Percentiles rank a stretch among this genome's conserved stretches.
Evolutionary conservation across 805 yeast species (phyloP).

Genomic region (Metschnikowia colocasiae): DNA sequence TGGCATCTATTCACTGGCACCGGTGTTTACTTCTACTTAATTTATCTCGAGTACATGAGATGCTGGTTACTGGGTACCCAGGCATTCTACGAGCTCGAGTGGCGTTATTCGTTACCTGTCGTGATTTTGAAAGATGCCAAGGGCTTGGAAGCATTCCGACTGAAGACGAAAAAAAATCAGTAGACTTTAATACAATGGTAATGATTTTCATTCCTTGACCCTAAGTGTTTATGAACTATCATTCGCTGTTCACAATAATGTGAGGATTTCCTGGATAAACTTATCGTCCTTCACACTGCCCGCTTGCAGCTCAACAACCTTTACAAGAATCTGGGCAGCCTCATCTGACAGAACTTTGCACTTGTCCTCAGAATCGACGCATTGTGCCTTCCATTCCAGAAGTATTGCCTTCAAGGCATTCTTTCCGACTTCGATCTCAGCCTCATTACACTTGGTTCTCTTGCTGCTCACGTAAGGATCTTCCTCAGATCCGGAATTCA

Average conservation of each 20-base stretch:
- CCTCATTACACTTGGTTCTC: conserved; percentile 47
- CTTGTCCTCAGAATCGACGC: conserved; percentile 27
- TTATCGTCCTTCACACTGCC: conserved; percentile 26
- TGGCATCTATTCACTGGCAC: conserved; percentile 89
- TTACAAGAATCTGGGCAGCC: conserved; percentile 37
- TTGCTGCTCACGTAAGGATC: conserved; percentile 45
- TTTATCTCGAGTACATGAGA: conserved; percentile 73
- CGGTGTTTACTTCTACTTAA: conserved; percentile 83
- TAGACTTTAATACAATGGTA: neutral
- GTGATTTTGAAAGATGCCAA: conserved; percentile 13
- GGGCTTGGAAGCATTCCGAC: conserved; percentile 14
- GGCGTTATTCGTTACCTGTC: conserved; percentile 44
- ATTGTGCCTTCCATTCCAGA: conserved; percentile 50
- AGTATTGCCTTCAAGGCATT: conserved; percentile 45
- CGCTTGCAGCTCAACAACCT: conserved; percentile 27
- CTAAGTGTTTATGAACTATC: neutral
- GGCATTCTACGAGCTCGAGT: conserved; percentile 51
- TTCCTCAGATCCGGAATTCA: conserved; percentile 29
- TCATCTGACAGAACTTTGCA: conserved; percentile 32
- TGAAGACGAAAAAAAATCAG: conserved; percentile 8
- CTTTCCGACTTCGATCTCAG: conserved; percentile 55
- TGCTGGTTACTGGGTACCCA: conserved; percentile 59
- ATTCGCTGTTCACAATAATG: conserved; percentile 26
- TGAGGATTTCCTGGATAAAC: conserved; percentile 45
- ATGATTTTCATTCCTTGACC: neutral